phyloP scores from a whole-genome alignment of 2,329 filamentous ascomycete genomes.

The Alternaria hordeiaustralica region DNA sequence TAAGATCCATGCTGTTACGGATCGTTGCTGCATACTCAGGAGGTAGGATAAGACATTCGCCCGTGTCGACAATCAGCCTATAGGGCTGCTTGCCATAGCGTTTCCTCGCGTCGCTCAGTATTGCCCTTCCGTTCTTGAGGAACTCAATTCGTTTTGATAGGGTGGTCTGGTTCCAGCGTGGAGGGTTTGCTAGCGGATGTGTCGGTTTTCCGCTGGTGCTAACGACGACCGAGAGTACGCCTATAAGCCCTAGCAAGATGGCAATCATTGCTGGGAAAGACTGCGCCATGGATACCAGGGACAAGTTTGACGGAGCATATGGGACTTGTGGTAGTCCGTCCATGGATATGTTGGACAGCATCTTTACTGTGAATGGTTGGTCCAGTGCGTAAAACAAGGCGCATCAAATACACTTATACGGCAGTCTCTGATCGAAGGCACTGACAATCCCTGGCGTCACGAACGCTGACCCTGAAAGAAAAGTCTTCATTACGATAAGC shows the following conservation, averaged over 20 bases:
- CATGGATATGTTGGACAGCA: neutral
- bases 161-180: neutral
- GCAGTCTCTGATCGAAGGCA: neutral
- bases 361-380: fast-evolving
- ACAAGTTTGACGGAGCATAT: neutral
- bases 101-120: neutral
- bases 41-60: neutral
- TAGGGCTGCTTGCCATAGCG: slow-evolving; percentile 1
- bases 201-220: neutral
- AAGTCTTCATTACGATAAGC: neutral
- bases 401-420: neutral
- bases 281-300: neutral
- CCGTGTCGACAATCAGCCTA: neutral
- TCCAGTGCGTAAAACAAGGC: neutral
- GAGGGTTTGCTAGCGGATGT: neutral
- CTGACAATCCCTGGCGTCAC: fast-evolving
- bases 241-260: neutral
- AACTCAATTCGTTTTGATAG: neutral
- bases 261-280: neutral
- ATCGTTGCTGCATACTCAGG: neutral
- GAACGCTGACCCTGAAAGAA: neutral
- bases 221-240: neutral
- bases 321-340: neutral
- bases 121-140: neutral
- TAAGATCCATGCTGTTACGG: neutral